Percentiles rank a stretch among this genome's conserved stretches.
Evolutionary conservation across 1,139 yeast genomes (phyloP).

Genomic region (Casaregolazyma lundiana): DNA sequence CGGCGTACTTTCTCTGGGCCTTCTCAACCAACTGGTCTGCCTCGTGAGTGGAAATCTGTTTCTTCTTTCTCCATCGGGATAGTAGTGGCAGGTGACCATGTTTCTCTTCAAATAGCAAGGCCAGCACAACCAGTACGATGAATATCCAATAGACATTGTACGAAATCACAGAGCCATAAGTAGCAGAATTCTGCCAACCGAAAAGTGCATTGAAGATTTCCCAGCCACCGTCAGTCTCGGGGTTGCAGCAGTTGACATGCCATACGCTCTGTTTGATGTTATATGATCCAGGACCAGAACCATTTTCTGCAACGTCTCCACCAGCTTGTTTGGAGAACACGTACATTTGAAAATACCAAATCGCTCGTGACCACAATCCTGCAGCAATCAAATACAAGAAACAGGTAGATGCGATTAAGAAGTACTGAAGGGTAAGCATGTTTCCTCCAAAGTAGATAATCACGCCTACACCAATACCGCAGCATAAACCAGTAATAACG

Average conservation of each 20-base stretch:
- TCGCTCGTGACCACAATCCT: conserved; percentile 83
- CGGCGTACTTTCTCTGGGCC: conserved; percentile 1
- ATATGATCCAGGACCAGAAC: conserved; percentile 93
- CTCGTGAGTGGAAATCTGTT: conserved; percentile 18
- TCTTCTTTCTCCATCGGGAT: conserved; percentile 17
- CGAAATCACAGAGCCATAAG: conserved; percentile 83
- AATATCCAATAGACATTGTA: conserved; percentile 75
- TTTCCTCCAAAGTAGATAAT: conserved; percentile 75
- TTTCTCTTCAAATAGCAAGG: conserved; percentile 56
- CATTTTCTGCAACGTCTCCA: conserved; percentile 82
- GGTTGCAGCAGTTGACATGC: conserved; percentile 98
- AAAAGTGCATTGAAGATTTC: conserved; percentile 84
- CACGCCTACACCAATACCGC: conserved; percentile 65
- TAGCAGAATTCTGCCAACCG: conserved; percentile 97
- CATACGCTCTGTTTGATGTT: conserved; percentile 75
- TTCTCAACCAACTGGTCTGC: conserved; percentile 1
- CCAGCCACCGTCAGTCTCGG: conserved; percentile 89
- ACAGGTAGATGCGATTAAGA: conserved; percentile 79
- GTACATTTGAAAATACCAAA: conserved; percentile 85
- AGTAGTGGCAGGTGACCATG: conserved; percentile 32
- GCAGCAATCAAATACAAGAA: conserved; percentile 84
- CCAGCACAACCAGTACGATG: conserved; percentile 50
- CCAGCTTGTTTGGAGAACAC: conserved; percentile 66
- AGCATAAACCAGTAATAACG: conserved; percentile 62
- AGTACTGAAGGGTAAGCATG: conserved; percentile 69